Conservation (phyloP, 2,329 filamentous ascomycete genomes). For the Neofusicoccum sp. region DNA sequence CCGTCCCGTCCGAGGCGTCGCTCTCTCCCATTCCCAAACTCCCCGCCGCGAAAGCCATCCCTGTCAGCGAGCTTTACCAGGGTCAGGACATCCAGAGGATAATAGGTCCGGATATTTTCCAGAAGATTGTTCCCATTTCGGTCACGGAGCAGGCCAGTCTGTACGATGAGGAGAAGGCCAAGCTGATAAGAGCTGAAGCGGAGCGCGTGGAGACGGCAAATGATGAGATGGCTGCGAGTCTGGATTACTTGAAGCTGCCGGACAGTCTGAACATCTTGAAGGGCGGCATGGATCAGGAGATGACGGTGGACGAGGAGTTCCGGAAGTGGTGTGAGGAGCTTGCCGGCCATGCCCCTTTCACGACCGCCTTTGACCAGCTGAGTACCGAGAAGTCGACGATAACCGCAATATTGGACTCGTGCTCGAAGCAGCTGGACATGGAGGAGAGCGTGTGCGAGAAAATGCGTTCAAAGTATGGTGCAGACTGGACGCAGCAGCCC, state of each 20-base stretch:
- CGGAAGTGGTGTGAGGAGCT: conserved; percentile 92
- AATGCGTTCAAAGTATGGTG: conserved; percentile 96
- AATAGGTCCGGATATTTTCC: conserved; percentile 93
- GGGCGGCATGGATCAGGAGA: conserved; percentile 86
- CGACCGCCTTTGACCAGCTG: conserved; percentile 74
- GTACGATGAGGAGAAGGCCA: conserved; percentile 98
- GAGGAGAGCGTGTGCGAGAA: conserved; percentile 98
- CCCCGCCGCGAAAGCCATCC: conserved; percentile 93
- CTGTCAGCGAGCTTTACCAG: conserved; percentile 93
- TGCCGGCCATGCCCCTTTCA: conserved; percentile 77
- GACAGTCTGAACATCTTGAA: conserved; percentile 88
- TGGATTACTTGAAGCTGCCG: conserved; percentile 90
- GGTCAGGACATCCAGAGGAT: conserved; percentile 97
- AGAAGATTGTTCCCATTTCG: conserved; percentile 92
- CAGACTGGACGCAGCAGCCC: conserved; percentile 95
- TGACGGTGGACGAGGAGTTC: conserved; percentile 86
- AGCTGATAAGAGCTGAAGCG: conserved; percentile 87
- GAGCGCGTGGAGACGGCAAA: conserved; percentile 92
- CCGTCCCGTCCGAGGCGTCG: conserved; percentile 79
- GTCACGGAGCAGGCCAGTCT: conserved; percentile 95
- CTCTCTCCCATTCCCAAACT: conserved; percentile 82
- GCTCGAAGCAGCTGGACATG: conserved; percentile 87
- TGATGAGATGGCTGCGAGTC: conserved; percentile 89
- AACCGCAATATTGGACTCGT: conserved; percentile 68
- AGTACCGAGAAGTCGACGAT: conserved; percentile 76